Evolutionary conservation across 345 rosid species (phyloP), one percentile per base, ranked within the genome.

Genomic region (Zanthoxylum bungeanum): DNA sequence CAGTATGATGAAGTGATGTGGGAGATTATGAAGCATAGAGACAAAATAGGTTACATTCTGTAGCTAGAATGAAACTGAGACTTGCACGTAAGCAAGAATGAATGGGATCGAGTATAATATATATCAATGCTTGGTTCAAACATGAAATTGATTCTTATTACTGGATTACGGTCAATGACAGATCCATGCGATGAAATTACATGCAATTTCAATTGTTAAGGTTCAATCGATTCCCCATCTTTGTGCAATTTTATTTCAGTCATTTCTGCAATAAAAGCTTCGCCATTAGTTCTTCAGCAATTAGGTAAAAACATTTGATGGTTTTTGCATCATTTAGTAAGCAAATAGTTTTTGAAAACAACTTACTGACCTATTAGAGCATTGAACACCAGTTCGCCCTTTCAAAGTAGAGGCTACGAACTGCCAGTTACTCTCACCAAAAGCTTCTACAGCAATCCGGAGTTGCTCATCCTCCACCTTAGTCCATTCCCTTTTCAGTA

Each of bases 371-470:
- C 97, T 83, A 42, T 91, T 89, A 70, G 99, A 89, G 85, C 99
- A 92, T 71, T 95, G 98, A 31, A 90, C 39, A 69, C 99, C 99
- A 60, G 92, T 77, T 62, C 98, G 82, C 67, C 91, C 91, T 74
- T 78, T 79, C 74, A 92, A 80, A 70, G 79, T 53, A 39, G 87
- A 86, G 53, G 99, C 99, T 51, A 92, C 93, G 70, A 85, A 67
- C 78, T 95, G 99, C 98, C 98, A 95, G 81, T 92, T 76, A 44
- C 84, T 72, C 77, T 88, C 89, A 42, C 98, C 99, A 82, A 56
- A 83, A 31, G 72, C 78, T 68, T 84, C 87, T 2, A 95, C 97
- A 36, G 97, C 94, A 37, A 70, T 68, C 22, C 90, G 85, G 63
- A 95, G 99, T 76, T 85, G 85, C 47, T 85, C 91, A 77, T 92